Percentiles rank a stretch among this genome's conserved stretches.
phyloP scores from a whole-genome alignment of 352 stramenopile species.

The Globisporangium nunn region DNA sequence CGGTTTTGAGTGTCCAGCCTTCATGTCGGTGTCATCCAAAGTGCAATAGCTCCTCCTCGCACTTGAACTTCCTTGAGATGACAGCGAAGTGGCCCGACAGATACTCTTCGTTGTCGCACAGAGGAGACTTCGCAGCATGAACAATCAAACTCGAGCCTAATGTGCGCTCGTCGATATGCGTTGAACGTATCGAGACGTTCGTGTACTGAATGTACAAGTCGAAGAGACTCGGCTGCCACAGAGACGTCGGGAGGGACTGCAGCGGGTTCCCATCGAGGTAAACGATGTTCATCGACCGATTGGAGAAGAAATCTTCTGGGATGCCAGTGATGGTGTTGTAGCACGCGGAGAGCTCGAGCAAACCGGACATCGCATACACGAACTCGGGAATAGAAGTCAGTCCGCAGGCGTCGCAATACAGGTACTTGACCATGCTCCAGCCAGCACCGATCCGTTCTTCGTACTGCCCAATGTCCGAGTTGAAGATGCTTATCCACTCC shows the following conservation, averaged over 20 bases:
- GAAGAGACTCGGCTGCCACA: conserved; percentile 10
- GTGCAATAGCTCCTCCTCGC: neutral
- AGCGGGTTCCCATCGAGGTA: conserved; percentile 8
- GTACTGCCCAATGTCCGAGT: conserved; percentile 1
- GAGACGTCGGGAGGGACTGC: neutral
- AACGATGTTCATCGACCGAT: conserved; percentile 1
- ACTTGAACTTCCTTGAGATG: neutral
- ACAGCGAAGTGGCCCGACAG: neutral
- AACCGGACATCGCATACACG: conserved; percentile 1
- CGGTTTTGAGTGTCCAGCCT: neutral
- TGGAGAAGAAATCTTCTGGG: neutral
- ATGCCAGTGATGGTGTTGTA: conserved; percentile 4
- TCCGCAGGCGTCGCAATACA: conserved; percentile 6
- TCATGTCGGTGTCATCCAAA: neutral
- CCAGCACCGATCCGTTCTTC: neutral
- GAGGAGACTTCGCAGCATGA: neutral
- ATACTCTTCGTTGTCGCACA: neutral
- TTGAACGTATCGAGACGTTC: neutral
- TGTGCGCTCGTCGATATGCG: neutral
- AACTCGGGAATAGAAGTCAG: neutral
- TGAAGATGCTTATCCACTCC: conserved; percentile 7
- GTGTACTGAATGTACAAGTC: conserved; percentile 9
- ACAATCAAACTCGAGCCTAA: neutral
- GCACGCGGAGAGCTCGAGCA: conserved; percentile 8
- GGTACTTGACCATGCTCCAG: conserved; percentile 8